Percentiles rank a stretch among this genome's conserved stretches.
Conservation (phyloP, 116 monocot species). For the Papilionanthe hybrid region DNA sequence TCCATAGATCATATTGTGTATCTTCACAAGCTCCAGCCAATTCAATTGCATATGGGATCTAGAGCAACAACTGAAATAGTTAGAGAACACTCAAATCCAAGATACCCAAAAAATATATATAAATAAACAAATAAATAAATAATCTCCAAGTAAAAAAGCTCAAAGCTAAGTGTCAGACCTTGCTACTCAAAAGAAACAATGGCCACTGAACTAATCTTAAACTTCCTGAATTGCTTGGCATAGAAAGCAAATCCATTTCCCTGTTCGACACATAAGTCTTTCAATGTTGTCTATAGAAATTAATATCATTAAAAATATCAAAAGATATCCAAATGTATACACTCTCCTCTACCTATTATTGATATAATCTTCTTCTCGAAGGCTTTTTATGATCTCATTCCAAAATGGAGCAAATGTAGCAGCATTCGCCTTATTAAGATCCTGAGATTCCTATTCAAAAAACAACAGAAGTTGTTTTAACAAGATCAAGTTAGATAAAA, state of each 20-base stretch:
- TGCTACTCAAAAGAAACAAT: slow-evolving; percentile 87
- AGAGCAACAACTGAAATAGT: neutral
- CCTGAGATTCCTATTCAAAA: slow-evolving; percentile 30
- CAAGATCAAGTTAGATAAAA: neutral
- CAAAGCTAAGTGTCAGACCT: slow-evolving; percentile 44
- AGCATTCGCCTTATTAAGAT: slow-evolving; percentile 52
- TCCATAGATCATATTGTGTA: slow-evolving; percentile 67
- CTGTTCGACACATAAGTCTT: slow-evolving; percentile 28
- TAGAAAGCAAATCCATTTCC: slow-evolving; percentile 88
- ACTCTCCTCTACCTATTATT: slow-evolving; percentile 52
- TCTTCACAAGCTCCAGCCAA: slow-evolving; percentile 74
- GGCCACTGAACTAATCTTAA: slow-evolving; percentile 94
- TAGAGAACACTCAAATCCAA: neutral
- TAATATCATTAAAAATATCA: neutral
- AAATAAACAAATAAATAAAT: too few relatives aligned
- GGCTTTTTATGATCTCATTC: slow-evolving; percentile 97
- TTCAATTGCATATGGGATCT: slow-evolving; percentile 24
- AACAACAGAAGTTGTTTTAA: neutral
- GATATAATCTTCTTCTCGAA: slow-evolving; percentile 95
- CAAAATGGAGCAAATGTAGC: slow-evolving; percentile 87
- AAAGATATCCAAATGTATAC: neutral
- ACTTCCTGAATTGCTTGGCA: slow-evolving; percentile 82
- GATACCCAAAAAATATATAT: neutral
- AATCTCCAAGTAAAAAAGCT: neutral
- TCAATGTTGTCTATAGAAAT: neutral